phyloP scores from a whole-genome alignment of 2,329 filamentous ascomycete genomes.

The Metarhizium anisopliae region DNA sequence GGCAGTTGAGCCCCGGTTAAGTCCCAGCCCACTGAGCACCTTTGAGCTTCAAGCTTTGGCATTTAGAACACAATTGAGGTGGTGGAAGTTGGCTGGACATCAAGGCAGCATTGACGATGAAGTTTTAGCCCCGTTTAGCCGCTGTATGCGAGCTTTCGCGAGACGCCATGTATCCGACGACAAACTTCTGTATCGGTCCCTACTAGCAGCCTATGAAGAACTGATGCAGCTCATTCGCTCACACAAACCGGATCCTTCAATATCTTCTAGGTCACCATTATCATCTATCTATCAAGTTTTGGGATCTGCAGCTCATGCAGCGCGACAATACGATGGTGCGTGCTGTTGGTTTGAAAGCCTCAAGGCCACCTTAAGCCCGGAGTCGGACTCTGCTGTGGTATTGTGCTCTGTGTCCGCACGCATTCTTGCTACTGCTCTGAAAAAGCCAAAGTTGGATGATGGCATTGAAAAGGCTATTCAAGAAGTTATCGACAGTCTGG shows the following conservation, averaged over 20 bases:
- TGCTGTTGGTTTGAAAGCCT: slow-evolving; percentile 45
- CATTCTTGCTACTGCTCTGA: slow-evolving; percentile 45
- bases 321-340: slow-evolving; percentile 39
- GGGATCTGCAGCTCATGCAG: slow-evolving; percentile 37
- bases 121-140: slow-evolving; percentile 53
- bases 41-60: slow-evolving; percentile 58
- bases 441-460: slow-evolving; percentile 26
- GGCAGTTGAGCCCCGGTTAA: slow-evolving; percentile 44
- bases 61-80: slow-evolving; percentile 50
- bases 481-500: slow-evolving; percentile 44
- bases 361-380: slow-evolving; percentile 25
- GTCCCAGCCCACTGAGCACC: slow-evolving; percentile 45
- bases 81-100: slow-evolving; percentile 57
- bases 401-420: slow-evolving; percentile 46
- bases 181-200: slow-evolving; percentile 27
- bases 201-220: slow-evolving; percentile 20
- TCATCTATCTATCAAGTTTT: slow-evolving; percentile 43
- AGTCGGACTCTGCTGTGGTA: slow-evolving; percentile 37
- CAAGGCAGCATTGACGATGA: slow-evolving; percentile 53
- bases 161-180: slow-evolving; percentile 37
- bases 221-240: slow-evolving; percentile 23
- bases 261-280: slow-evolving; percentile 33
- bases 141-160: slow-evolving; percentile 52
- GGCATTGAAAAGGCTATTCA: slow-evolving; percentile 33
- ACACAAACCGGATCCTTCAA: slow-evolving; percentile 23